Percentiles rank a stretch among this genome's conserved stretches.
Evolutionary conservation across 768 basidiomycete species (phyloP).

Genomic region (Termitomyces heimii): DNA sequence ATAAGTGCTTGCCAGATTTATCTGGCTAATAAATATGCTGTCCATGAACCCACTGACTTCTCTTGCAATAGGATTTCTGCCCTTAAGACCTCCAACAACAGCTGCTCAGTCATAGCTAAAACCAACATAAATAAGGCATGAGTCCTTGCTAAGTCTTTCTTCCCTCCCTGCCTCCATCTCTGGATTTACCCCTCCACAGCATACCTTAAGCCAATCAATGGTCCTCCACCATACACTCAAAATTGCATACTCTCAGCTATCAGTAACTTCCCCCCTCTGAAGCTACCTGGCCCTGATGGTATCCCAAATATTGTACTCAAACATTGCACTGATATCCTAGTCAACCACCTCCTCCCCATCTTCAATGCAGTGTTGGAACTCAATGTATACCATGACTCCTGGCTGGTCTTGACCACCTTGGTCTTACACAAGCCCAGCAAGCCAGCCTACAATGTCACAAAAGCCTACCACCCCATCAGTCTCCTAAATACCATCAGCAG

Average conservation of each 20-base stretch:
- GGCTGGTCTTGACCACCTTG: too few relatives aligned
- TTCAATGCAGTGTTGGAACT: background rate
- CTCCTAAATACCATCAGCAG: too few relatives aligned
- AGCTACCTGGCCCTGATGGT: background rate
- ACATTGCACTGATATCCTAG: background rate
- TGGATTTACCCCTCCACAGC: background rate
- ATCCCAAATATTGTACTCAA: background rate
- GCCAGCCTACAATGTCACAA: too few relatives aligned
- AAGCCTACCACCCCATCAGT: too few relatives aligned
- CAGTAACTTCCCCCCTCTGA: background rate
- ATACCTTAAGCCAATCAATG: background rate
- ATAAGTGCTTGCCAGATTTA: background rate
- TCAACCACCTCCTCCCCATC: background rate
- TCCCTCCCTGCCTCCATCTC: background rate
- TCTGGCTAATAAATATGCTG: background rate
- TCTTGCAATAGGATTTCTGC: background rate
- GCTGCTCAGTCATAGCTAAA: too few relatives aligned
- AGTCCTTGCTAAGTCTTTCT: background rate
- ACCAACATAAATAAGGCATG: background rate
- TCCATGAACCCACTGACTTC: background rate
- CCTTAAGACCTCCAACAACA: background rate
- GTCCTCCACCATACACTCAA: background rate
- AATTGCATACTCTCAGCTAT: background rate
- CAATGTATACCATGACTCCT: background rate
- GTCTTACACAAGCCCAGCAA: too few relatives aligned